Base-by-base conservation (phyloP, 768 basidiomycete species). In the Symmetrospora coprosmae region DNA sequence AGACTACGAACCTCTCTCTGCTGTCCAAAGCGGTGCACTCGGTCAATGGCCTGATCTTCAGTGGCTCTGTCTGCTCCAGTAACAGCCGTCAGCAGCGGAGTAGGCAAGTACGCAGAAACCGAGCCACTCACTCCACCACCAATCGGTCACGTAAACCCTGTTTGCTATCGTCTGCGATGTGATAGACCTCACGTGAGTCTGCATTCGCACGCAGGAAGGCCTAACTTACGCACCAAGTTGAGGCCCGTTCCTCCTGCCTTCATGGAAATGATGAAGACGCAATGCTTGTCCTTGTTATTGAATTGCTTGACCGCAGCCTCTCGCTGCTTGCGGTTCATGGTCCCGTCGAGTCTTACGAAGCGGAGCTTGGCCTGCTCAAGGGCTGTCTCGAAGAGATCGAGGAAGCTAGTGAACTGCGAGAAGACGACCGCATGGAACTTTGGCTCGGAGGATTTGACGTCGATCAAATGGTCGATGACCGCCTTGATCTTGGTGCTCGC, bases 211-310 rank as follows among this genome's bases (percentile, higher is more conserved):
- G 8, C 41, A 40, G 59, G 21, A 46, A 39, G 35, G 31, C 56
- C 31, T 13, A 19, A 39, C 31, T 40, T 43, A 27, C 41, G 17
- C 71, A 80, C 66, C 68, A 87, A 82, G 70, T 91, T 90, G 58
- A 92, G 70, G 0, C 90, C 91, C 23, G 90, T 87, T 25, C 91
- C 91, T 27, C 90, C 91, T 3, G 91, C 91, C 71, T 87, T 89
- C 71, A 89, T 71, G n/a, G 69, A 69, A 2, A 64, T 65, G 37
- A 68, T 60, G 8, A 69, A 48, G n/a, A 70, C 47, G 50, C 59
- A 58, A 21, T 59, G 43, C 19, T 47, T 17, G 19, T 58, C 51
- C 6, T 46, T 47, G 25, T 59, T 62, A 25, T 66, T 66, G 76
- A 96, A 96, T 63, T 82, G 82, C 40, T 80, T 76, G 37, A 97